Evolutionary conservation across 306 rosid genomes (phyloP).

Genomic region (Potentilla sterilis): DNA sequence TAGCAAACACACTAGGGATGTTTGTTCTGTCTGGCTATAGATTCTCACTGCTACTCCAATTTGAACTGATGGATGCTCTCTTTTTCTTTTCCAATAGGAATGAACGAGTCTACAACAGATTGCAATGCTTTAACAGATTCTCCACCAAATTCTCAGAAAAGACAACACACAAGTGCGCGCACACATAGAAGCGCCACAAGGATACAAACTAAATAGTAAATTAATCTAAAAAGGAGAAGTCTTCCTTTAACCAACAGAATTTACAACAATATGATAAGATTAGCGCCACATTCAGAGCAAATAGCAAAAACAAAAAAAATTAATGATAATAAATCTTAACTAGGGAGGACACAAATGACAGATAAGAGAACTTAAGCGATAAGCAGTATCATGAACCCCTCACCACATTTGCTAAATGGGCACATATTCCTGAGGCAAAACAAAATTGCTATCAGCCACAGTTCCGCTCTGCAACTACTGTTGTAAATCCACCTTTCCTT

Average conservation of each 20-base stretch:
- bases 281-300: too few relatives aligned
- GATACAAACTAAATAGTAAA: too few relatives aligned
- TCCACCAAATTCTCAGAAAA: constrained; percentile 4
- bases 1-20: neutral
- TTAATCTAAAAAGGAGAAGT: neutral
- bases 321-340: too few relatives aligned
- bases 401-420: constrained; percentile 40
- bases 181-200: neutral
- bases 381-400: constrained; percentile 51
- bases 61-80: too few relatives aligned
- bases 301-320: neutral
- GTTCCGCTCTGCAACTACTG: constrained; percentile 50
- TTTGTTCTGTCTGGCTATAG: neutral
- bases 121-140: neutral
- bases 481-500: constrained; percentile 49
- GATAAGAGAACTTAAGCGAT: constrained; percentile 36
- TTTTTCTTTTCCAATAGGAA: too few relatives aligned
- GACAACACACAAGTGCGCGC: neutral
- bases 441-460: constrained; percentile 48
- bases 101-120: neutral
- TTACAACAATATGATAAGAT: too few relatives aligned
- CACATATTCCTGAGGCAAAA: constrained; percentile 42
- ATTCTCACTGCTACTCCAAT: neutral
- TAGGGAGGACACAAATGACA: constrained; percentile 10
- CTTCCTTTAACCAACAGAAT: neutral